A percentile compares a stretch with the other conserved stretches of the same genome.
phyloP scores from a whole-genome alignment of 2,329 filamentous ascomycete genomes.

The Allantophomopsis lycopodina region DNA sequence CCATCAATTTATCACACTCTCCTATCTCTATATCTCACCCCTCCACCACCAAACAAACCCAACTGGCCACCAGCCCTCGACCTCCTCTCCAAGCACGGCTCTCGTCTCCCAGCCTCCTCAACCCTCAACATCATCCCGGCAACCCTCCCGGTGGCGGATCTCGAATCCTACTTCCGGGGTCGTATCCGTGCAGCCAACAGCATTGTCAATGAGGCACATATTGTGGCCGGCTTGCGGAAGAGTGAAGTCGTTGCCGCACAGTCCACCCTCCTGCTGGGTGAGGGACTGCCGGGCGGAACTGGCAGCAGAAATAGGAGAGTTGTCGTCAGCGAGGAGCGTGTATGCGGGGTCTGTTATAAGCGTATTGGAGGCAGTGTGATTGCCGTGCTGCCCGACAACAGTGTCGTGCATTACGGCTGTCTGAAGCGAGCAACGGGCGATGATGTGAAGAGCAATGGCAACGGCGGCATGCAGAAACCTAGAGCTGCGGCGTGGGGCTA shows the following conservation, averaged over 20 bases:
- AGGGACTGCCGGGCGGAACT: slow-evolving; percentile 37
- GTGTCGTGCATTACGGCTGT: slow-evolving; percentile 73
- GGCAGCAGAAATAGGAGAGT: slow-evolving; percentile 53
- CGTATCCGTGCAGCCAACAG: slow-evolving; percentile 80
- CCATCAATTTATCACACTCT: slow-evolving; percentile 87
- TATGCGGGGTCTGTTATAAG: slow-evolving; percentile 90
- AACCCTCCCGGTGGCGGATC: slow-evolving; percentile 59
- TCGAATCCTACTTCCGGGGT: slow-evolving; percentile 85
- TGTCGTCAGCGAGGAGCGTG: slow-evolving; percentile 71
- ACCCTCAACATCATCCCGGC: slow-evolving; percentile 79
- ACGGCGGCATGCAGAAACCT: not conserved
- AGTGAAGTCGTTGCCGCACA: slow-evolving; percentile 70
- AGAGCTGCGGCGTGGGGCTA: not conserved
- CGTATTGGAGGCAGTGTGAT: slow-evolving; percentile 83
- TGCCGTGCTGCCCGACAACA: slow-evolving; percentile 73
- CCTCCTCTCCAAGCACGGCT: slow-evolving; percentile 84
- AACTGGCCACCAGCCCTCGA: slow-evolving; percentile 70
- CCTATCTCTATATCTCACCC: slow-evolving; percentile 77
- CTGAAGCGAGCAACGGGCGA: slow-evolving; percentile 33
- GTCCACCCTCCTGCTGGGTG: slow-evolving; percentile 59
- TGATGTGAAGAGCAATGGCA: slow-evolving; percentile 5
- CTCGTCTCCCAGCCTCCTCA: slow-evolving; percentile 74
- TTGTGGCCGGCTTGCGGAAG: slow-evolving; percentile 64
- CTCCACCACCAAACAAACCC: slow-evolving; percentile 56
- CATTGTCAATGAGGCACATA: slow-evolving; percentile 64